Conservation (phyloP, 2,329 filamentous ascomycete genomes). For the Epicoccum nigrum region DNA sequence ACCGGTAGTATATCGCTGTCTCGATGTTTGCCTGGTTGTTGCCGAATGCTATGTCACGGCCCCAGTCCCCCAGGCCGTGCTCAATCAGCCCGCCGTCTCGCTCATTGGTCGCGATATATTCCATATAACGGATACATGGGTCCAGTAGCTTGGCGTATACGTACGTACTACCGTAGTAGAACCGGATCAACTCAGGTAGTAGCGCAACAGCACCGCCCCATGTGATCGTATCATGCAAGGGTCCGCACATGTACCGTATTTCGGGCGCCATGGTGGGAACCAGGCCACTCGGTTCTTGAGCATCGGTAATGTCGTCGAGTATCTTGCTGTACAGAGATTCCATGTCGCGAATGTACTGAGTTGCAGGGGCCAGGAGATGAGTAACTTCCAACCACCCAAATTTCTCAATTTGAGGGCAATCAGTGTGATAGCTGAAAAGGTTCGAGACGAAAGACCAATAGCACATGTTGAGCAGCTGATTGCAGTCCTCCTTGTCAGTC, state of each 20-base stretch:
- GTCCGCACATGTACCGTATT: conserved; percentile 57
- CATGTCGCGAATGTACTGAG: conserved; percentile 56
- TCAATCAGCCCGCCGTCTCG: conserved; percentile 51
- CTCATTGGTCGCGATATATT: conserved; percentile 51
- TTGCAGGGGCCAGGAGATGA: conserved; percentile 53
- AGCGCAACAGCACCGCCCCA: conserved; percentile 51
- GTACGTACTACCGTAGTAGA: conserved; percentile 50
- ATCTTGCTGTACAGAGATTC: conserved; percentile 57
- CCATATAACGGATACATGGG: conserved; percentile 51
- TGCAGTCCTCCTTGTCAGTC: conserved; percentile 52
- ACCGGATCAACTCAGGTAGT: conserved; percentile 44
- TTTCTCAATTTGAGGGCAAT: conserved; percentile 49
- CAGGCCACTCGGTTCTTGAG: conserved; percentile 53
- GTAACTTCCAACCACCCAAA: conserved; percentile 59
- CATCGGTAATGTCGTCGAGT: conserved; percentile 55
- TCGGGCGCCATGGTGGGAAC: conserved; percentile 57
- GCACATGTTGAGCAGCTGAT: conserved; percentile 52
- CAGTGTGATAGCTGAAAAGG: conserved; percentile 53
- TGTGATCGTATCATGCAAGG: conserved; percentile 55
- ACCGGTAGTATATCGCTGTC: conserved; percentile 53
- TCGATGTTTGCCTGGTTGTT: conserved; percentile 56
- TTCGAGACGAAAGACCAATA: conserved; percentile 53
- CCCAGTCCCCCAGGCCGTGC: conserved; percentile 54
- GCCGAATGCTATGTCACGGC: conserved; percentile 51
- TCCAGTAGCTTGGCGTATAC: conserved; percentile 48